These are phyloP conservation scores for Geoglossum cookeanum DNA, from an alignment of 2,329 filamentous ascomycete species.

Conservation along the genomic window DNA sequence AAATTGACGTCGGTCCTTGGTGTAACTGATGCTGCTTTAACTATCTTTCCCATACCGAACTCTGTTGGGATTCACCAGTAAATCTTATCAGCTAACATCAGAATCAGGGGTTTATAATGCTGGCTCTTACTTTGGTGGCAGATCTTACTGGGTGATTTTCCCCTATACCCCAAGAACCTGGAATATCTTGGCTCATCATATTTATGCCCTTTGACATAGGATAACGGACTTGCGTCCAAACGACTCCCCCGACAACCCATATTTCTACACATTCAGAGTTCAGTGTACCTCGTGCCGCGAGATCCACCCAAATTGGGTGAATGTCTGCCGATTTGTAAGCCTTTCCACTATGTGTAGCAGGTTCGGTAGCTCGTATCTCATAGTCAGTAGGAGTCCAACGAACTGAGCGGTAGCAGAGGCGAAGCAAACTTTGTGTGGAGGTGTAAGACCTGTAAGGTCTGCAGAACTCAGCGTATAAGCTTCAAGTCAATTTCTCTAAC, in stretches of 20 bases:
- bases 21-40: background rate
- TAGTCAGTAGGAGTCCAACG: conserved; percentile 47
- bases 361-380: background rate
- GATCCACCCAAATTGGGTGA: conserved; percentile 68
- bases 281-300: conserved; percentile 97
- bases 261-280: conserved; percentile 95
- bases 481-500: background rate
- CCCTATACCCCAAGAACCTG: background rate
- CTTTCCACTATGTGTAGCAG: background rate
- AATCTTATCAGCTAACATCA: background rate
- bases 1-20: background rate
- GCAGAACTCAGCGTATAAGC: conserved; percentile 10
- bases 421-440: conserved; percentile 99
- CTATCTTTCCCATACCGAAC: background rate
- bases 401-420: conserved; percentile 80
- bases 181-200: background rate
- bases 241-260: conserved; percentile 64
- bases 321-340: conserved; percentile 72
- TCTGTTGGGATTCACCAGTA: background rate
- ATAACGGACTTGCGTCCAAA: conserved; percentile 77
- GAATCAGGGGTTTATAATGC: conserved; percentile 29
- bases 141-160: conserved; percentile 45
- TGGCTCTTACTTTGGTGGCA: conserved; percentile 45
- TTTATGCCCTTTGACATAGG: conserved; percentile 26
- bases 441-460: conserved; percentile 92